Evolutionary conservation across 768 basidiomycete species (phyloP), one percentile per base, ranked within the genome.

Genomic region (Lyophyllum semitale): DNA sequence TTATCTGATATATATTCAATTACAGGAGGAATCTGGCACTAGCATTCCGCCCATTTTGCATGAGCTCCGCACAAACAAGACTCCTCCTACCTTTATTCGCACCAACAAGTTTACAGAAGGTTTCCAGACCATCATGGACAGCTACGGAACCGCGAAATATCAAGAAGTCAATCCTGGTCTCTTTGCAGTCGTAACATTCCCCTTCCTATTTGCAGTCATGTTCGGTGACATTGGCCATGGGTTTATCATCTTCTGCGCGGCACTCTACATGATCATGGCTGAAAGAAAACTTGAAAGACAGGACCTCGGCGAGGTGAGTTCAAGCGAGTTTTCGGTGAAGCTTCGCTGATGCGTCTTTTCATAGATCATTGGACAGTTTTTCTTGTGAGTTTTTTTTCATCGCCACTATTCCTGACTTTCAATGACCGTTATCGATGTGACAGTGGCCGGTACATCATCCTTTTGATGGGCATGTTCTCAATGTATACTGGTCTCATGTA

Each of bases 211-310:
- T 65, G 96, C 94, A 4, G 93, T 99, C 75, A 99, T 99, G 97
- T 99, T 99, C 68, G 97, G 97, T 65, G 97, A 99, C 72, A 91
- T 98, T 66, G 97, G 97, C 3, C 97, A 99, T 73, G 97, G 94
- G 27, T 76, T 84, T 57, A 85, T 98, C 65, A 89, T 92, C 63
- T 80, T 90, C 59, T 65, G 81, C 38, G 84, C 87, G 17, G 96
- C 93, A 3, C 54, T 87, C 1, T 85, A 83, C 55, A 94, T 98
- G 92, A 93, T 98, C 67, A 52, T 89, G 51, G 77, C 82, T n/a
- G 97, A 99, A 74, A 85, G 81, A 71, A 87, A 83, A 65, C 79
- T 93, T 66, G 86, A 81, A 4, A 91, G 87, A 66, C 73, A 73
- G 17, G 85, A 87, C 59, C 76, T 95, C 22, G 89, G 83, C 63